A percentile compares a stretch with the other conserved stretches of the same genome.
phyloP scores from a whole-genome alignment of 108 stramenopile species.

The Mediolabrus comicus region DNA sequence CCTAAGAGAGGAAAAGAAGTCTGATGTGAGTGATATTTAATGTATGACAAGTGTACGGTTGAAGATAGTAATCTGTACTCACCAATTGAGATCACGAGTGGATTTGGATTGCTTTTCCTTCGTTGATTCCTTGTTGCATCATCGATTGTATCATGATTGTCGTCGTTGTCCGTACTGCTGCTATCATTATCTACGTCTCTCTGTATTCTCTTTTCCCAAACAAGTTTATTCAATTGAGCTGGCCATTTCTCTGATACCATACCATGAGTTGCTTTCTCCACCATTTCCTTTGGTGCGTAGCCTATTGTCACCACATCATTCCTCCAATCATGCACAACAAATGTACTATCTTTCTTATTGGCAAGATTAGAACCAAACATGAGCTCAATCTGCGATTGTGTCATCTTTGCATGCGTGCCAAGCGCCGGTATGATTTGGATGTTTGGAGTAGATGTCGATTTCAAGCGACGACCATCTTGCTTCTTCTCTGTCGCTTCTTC shows the following conservation, averaged over 20 bases:
- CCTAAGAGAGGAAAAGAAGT: no score
- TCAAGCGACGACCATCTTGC: not conserved
- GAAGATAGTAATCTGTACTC: no score
- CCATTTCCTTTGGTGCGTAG: slow-evolving; percentile 81
- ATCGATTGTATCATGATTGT: slow-evolving; percentile 14
- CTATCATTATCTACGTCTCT: not conserved
- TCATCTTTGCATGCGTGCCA: slow-evolving; percentile 94
- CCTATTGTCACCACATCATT: slow-evolving; percentile 95
- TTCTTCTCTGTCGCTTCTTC: not conserved
- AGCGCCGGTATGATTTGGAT: slow-evolving; percentile 89
- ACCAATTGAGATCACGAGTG: slow-evolving; percentile 84
- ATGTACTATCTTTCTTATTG: slow-evolving; percentile 35
- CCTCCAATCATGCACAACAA: slow-evolving; percentile 94
- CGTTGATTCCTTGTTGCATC: not conserved
- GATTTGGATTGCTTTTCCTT: slow-evolving; percentile 12
- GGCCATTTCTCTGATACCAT: slow-evolving; percentile 83
- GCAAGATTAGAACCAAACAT: slow-evolving; percentile 84
- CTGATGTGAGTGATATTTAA: no score
- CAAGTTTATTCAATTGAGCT: slow-evolving; percentile 90
- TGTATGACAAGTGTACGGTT: no score
- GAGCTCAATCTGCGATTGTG: slow-evolving; percentile 62
- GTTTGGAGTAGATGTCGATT: not conserved
- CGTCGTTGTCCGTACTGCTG: slow-evolving; percentile 17
- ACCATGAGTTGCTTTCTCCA: slow-evolving; percentile 65
- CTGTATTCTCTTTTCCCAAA: slow-evolving; percentile 78